A percentile compares a stretch with the other conserved stretches of the same genome.
These are phyloP conservation scores for Remersonia thermophila DNA, from an alignment of 2,329 filamentous ascomycete genomes.

Conservation along the genomic window DNA sequence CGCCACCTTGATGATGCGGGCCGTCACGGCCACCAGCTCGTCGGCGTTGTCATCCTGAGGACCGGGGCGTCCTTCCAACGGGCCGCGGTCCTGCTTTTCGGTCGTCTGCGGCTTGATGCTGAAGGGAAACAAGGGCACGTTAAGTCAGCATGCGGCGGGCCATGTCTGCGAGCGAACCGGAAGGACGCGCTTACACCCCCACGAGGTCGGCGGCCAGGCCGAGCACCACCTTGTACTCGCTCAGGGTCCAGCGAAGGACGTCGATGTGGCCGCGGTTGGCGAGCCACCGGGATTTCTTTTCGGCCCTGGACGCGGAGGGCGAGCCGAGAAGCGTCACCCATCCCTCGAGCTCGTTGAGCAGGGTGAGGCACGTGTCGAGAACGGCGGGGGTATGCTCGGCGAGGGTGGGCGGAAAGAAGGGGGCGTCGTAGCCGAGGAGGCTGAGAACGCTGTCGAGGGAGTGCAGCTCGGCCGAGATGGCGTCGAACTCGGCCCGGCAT, in stretches of 20 bases:
- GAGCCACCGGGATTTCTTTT: conserved; percentile 28
- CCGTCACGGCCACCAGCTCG: conserved; percentile 24
- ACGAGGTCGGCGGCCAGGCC: conserved; percentile 30
- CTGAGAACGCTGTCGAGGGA: conserved; percentile 28
- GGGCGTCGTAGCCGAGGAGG: conserved; percentile 28
- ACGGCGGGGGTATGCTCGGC: conserved; percentile 25
- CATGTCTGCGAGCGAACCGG: too few species aligned
- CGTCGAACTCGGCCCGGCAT: conserved; percentile 27
- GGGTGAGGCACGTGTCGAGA: conserved; percentile 23
- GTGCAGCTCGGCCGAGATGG: conserved; percentile 29
- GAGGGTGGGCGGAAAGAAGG: conserved; percentile 24
- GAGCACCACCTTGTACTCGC: conserved; percentile 27
- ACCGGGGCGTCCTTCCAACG: too few species aligned
- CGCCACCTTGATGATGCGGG: conserved; percentile 24
- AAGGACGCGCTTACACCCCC: conserved; percentile 25
- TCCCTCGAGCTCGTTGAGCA: conserved; percentile 26
- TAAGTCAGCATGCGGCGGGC: conserved; percentile 2
- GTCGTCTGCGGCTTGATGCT: conserved; percentile 9
- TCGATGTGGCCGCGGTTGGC: conserved; percentile 22
- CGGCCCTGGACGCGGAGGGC: conserved; percentile 21
- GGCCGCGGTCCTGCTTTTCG: not conserved
- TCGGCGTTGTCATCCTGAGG: conserved; percentile 15
- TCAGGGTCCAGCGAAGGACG: conserved; percentile 23
- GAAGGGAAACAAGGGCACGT: too few species aligned
- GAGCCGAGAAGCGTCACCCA: conserved; percentile 23